A percentile compares a stretch with the other conserved stretches of the same genome.
These are phyloP conservation scores for Colletotrichum brevisporum DNA, from an alignment of 2,329 filamentous ascomycete genomes.

Conservation along the genomic window DNA sequence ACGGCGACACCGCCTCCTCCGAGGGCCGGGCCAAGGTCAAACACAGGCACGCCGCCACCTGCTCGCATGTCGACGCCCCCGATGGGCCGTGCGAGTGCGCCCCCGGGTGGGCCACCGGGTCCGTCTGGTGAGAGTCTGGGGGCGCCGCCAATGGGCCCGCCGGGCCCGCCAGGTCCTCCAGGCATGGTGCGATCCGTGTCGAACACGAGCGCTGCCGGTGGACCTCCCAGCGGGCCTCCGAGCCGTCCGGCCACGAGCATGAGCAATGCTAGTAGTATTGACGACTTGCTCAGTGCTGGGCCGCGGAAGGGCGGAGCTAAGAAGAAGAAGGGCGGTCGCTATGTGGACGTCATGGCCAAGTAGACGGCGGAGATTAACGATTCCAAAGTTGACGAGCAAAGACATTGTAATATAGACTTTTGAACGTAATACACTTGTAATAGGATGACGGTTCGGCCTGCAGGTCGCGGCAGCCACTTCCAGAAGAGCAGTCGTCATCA, in stretches of 20 bases:
- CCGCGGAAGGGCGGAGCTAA: constrained; percentile 76
- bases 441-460: background rate
- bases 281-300: constrained; percentile 86
- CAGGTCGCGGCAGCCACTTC: no score
- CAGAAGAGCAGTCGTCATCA: no score
- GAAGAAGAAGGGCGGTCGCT: constrained; percentile 88
- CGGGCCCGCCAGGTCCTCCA: constrained; percentile 42
- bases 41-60: constrained; percentile 66
- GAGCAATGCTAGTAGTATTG: constrained; percentile 94
- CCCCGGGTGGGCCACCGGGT: constrained; percentile 37
- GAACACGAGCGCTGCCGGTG: constrained; percentile 57
- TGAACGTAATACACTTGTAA: constrained; percentile 25
- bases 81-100: constrained; percentile 46
- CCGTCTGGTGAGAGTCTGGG: constrained; percentile 54
- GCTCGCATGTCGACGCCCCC: constrained; percentile 53
- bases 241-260: constrained; percentile 83
- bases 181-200: constrained; percentile 64
- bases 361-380: constrained; percentile 45
- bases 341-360: constrained; percentile 96
- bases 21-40: constrained; percentile 69
- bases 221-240: constrained; percentile 66
- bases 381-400: constrained; percentile 23
- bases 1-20: constrained; percentile 86
- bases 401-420: constrained; percentile 33
- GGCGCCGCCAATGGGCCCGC: constrained; percentile 38